Conservation (phyloP, 1,139 yeast genomes). For the Candida gigantensis region DNA sequence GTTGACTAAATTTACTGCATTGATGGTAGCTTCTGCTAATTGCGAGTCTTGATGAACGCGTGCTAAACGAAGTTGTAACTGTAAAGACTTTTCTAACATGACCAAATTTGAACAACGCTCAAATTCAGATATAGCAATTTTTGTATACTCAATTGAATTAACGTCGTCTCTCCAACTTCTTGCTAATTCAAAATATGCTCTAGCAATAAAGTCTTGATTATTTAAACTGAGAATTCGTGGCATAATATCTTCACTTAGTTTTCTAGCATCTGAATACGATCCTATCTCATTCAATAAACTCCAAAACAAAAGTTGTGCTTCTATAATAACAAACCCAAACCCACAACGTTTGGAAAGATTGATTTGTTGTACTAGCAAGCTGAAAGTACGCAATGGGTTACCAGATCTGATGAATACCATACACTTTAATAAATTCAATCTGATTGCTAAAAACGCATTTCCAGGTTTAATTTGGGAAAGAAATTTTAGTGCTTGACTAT, state of each 20-base stretch:
- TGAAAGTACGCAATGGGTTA: slow-evolving; percentile 41
- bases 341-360: slow-evolving; percentile 45
- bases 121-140: slow-evolving; percentile 46
- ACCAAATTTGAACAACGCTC: slow-evolving; percentile 30
- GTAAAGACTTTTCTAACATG: slow-evolving; percentile 32
- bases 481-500: slow-evolving; percentile 36
- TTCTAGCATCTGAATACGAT: slow-evolving; percentile 36
- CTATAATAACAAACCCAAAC: slow-evolving; percentile 35
- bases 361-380: slow-evolving; percentile 47
- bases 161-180: slow-evolving; percentile 21
- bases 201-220: slow-evolving; percentile 34
- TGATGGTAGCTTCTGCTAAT: slow-evolving; percentile 34
- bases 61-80: slow-evolving; percentile 38
- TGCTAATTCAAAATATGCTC: slow-evolving; percentile 42
- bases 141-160: slow-evolving; percentile 36
- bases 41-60: slow-evolving; percentile 25
- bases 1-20: slow-evolving; percentile 31
- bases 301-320: slow-evolving; percentile 42
- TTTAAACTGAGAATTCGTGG: slow-evolving; percentile 39
- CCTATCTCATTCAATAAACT: slow-evolving; percentile 38
- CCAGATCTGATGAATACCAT: slow-evolving; percentile 38
- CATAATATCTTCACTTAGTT: slow-evolving; percentile 36
- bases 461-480: slow-evolving; percentile 27
- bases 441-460: slow-evolving; percentile 33
- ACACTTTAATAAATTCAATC: slow-evolving; percentile 47